phyloP scores from a whole-genome alignment of 768 basidiomycete genomes.

The Mycena amicta region DNA sequence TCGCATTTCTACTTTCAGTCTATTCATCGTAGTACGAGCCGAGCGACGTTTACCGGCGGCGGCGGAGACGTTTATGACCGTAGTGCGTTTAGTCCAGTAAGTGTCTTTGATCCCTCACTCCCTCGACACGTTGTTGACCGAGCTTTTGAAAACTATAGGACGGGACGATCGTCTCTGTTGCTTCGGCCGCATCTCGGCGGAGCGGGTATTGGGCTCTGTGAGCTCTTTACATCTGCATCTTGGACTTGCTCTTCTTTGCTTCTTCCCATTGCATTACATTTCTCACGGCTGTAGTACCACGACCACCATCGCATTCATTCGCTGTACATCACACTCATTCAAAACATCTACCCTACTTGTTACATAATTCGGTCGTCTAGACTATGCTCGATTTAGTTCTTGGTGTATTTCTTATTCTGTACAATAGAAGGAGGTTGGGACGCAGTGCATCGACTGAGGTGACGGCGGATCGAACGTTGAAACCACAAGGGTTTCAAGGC shows the following conservation, averaged over 20 bases:
- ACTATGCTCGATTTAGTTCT: background rate
- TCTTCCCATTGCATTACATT: background rate
- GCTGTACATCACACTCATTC: background rate
- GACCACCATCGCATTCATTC: background rate
- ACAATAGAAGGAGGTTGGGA: too few relatives aligned
- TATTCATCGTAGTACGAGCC: background rate
- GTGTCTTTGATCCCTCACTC: background rate
- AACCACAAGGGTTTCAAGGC: too few relatives aligned
- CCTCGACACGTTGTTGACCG: background rate
- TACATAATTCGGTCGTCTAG: background rate
- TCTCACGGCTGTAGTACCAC: background rate
- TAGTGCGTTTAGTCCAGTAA: conserved; percentile 22
- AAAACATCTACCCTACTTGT: background rate
- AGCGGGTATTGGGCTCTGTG: conserved; percentile 24
- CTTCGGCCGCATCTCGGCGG: conserved; percentile 10
- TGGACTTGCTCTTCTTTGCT: background rate
- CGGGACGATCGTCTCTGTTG: conserved; percentile 17
- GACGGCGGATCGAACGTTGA: background rate
- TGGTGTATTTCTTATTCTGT: background rate
- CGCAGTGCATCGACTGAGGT: background rate
- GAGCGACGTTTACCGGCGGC: background rate
- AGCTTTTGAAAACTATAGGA: conserved; percentile 10
- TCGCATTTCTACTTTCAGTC: conserved; percentile 2
- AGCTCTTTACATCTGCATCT: background rate
- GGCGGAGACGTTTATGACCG: conserved; percentile 10